phyloP scores from a whole-genome alignment of 2,329 filamentous ascomycete species.

The Sclerotinia subarctica region DNA sequence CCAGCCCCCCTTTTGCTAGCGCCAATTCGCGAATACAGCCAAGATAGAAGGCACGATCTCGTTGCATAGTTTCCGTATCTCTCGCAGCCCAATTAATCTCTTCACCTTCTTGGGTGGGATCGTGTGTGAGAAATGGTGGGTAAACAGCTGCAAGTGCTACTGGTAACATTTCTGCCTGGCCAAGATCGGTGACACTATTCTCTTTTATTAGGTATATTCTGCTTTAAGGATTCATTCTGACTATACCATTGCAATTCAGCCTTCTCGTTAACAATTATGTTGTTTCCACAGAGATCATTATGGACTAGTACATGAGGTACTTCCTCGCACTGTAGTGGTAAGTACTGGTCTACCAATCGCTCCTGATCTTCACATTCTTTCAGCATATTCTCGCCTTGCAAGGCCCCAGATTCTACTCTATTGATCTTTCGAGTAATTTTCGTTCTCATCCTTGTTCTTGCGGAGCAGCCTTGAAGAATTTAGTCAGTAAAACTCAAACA shows the following conservation, averaged over 20 bases:
- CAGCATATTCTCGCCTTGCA: neutral
- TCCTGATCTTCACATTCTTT: neutral
- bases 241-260: neutral
- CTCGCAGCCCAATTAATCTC: too few species aligned
- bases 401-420: neutral
- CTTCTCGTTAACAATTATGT: neutral
- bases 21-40: too few species aligned
- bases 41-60: too few species aligned
- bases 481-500: neutral
- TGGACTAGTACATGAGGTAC: neutral
- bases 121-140: too few species aligned
- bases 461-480: neutral
- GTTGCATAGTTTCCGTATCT: too few species aligned
- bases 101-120: too few species aligned
- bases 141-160: too few species aligned
- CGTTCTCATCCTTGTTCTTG: neutral
- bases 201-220: too few species aligned
- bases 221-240: neutral
- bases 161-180: too few species aligned
- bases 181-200: too few species aligned
- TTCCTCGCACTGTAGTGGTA: neutral
- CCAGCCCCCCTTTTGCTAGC: too few species aligned
- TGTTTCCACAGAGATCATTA: neutral
- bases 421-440: neutral
- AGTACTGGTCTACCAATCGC: neutral